A percentile compares a stretch with the other conserved stretches of the same genome.
phyloP scores from a whole-genome alignment of 371 early-diverging fungal species.

The Massospora cicadina region DNA sequence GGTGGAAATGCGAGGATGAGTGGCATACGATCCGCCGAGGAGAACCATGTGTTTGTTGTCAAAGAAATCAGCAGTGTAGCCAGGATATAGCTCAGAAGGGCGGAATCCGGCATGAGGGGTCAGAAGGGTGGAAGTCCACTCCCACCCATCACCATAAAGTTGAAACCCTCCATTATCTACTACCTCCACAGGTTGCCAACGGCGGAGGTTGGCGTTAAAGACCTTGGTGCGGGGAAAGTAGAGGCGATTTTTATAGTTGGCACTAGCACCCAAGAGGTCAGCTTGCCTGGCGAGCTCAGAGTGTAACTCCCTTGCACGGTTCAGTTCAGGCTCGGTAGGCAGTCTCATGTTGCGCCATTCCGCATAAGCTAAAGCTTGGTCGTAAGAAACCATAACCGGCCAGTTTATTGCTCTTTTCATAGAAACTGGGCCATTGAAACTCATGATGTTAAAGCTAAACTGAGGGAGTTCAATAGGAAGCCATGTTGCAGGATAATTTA shows the following conservation, averaged over 20 bases:
- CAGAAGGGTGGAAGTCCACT: slow-evolving; percentile 57
- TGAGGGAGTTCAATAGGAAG: slow-evolving; percentile 4
- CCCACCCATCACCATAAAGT: slow-evolving; percentile 56
- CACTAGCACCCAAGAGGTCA: background rate
- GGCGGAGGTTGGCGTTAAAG: slow-evolving; percentile 22
- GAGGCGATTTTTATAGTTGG: background rate
- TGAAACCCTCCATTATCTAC: slow-evolving; percentile 21
- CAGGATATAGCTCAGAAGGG: slow-evolving; percentile 54
- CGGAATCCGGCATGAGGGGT: slow-evolving; percentile 34
- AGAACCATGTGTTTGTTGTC: slow-evolving; percentile 70
- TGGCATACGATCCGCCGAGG: slow-evolving; percentile 75
- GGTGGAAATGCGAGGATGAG: slow-evolving; percentile 54
- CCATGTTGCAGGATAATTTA: slow-evolving; percentile 30
- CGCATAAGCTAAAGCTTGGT: slow-evolving; percentile 51
- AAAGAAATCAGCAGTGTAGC: slow-evolving; percentile 78
- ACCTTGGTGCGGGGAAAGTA: background rate
- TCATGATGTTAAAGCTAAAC: slow-evolving; percentile 25
- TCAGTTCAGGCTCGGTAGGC: slow-evolving; percentile 45
- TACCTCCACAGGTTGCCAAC: slow-evolving; percentile 34
- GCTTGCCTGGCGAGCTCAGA: background rate
- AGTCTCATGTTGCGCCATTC: slow-evolving; percentile 28
- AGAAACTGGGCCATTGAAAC: slow-evolving; percentile 42
- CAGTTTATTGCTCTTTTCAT: slow-evolving; percentile 30
- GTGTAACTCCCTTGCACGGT: slow-evolving; percentile 16
- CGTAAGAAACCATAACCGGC: slow-evolving; percentile 56